phyloP scores from a whole-genome alignment of 768 basidiomycete species.

The Boletus fagicola region DNA sequence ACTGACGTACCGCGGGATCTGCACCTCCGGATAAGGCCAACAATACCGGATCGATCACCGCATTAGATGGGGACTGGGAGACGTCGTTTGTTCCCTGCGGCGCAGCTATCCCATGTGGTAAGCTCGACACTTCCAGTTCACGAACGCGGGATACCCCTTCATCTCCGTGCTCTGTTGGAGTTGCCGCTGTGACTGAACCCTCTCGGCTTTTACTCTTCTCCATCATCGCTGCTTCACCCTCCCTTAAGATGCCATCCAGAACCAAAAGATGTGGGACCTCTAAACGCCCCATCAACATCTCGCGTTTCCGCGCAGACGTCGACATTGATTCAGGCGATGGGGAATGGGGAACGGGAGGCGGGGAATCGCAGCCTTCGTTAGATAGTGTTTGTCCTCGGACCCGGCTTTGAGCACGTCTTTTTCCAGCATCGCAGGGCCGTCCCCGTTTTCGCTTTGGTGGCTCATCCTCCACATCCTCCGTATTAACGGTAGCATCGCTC shows the following conservation, averaged over 20 bases:
- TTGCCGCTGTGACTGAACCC: not conserved
- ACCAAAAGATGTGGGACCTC: constrained; percentile 31
- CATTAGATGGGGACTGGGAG: constrained; percentile 5
- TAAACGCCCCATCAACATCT: constrained; percentile 32
- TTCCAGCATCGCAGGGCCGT: constrained; percentile 1
- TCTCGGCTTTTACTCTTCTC: constrained; percentile 12
- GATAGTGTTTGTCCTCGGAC: not conserved
- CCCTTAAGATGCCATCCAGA: constrained; percentile 37
- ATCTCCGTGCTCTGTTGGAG: constrained; percentile 1
- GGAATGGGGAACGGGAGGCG: not conserved
- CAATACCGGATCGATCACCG: constrained; percentile 33
- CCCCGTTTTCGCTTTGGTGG: constrained; percentile 14
- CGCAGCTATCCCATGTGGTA: not conserved
- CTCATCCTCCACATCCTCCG: not conserved
- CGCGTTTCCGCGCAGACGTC: constrained; percentile 6
- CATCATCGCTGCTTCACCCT: constrained; percentile 24
- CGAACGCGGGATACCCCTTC: not conserved
- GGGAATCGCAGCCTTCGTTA: not conserved
- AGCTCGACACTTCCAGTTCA: not conserved
- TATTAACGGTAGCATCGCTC: not conserved
- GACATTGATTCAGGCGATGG: not conserved
- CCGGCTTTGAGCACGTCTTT: constrained; percentile 1
- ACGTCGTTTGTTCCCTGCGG: not conserved
- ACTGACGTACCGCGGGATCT: not conserved
- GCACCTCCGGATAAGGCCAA: constrained; percentile 25